Percentiles rank a stretch among this genome's conserved stretches.
phyloP scores from a whole-genome alignment of 1,139 yeast species.

The Yamadazyma spencermartinsiae region DNA sequence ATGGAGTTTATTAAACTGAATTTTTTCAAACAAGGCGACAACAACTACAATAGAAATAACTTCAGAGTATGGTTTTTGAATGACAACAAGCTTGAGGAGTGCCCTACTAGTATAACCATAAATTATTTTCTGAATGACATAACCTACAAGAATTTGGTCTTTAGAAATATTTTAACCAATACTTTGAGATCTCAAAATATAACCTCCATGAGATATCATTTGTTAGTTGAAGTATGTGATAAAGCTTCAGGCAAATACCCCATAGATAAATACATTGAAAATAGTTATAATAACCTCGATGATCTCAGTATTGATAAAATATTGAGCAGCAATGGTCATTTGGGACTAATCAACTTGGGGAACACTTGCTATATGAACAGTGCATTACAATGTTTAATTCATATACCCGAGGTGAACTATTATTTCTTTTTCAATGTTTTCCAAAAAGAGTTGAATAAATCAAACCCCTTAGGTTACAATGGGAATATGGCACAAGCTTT shows the following conservation, averaged over 20 bases:
- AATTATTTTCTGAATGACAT: slow-evolving; percentile 33
- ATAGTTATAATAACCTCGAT: slow-evolving; percentile 7
- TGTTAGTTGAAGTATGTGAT: slow-evolving; percentile 35
- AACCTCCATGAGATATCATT: slow-evolving; percentile 26
- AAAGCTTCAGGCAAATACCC: slow-evolving; percentile 26
- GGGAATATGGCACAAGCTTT: slow-evolving; percentile 82
- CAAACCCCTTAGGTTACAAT: slow-evolving; percentile 76
- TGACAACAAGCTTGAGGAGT: slow-evolving; percentile 22
- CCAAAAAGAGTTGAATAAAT: slow-evolving; percentile 64
- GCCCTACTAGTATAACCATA: slow-evolving; percentile 26
- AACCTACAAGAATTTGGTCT: slow-evolving; percentile 31
- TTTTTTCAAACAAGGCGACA: slow-evolving; percentile 12
- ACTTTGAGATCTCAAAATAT: slow-evolving; percentile 37
- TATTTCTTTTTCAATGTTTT: slow-evolving; percentile 70
- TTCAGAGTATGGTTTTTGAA: slow-evolving; percentile 44
- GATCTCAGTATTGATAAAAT: slow-evolving; percentile 18
- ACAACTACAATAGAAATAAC: slow-evolving; percentile 18
- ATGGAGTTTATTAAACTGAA: slow-evolving; percentile 25
- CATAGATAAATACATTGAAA: slow-evolving; percentile 22
- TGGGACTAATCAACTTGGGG: slow-evolving; percentile 81
- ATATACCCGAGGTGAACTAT: slow-evolving; percentile 78
- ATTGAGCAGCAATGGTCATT: slow-evolving; percentile 31
- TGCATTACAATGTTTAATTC: slow-evolving; percentile 86
- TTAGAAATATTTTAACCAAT: slow-evolving; percentile 22
- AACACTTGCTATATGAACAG: slow-evolving; percentile 98